Base-by-base conservation (phyloP, 805 yeast species). In the Debaryomyces castellii region DNA sequence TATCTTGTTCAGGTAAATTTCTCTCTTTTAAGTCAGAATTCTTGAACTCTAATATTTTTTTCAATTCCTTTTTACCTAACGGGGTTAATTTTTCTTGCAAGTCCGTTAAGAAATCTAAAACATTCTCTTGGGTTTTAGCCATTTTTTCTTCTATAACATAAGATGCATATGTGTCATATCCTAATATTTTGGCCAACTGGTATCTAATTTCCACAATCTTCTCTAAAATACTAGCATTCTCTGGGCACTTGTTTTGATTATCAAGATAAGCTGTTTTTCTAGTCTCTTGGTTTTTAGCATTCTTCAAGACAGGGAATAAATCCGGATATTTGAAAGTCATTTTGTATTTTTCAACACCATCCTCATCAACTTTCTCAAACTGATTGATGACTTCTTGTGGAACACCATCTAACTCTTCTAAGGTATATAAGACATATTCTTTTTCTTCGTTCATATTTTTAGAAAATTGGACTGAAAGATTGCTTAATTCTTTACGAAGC, bases 261-360 rank as follows among this genome's bases (percentile, higher is more conserved):
- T 84, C 89, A 38, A 78, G 56, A 53, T 74, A 84, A 1, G 89
- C 89, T 10, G 63, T 58, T 57, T 79, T 82, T 67, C 96, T 79
- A 2, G 94, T 86, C 17, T 76, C 77, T 36, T 82, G 75, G 51
- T 66, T 67, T 45, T 74, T 71, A 36, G 95, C 91, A 62, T 82
- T 82, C 60, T 86, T 85, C 63, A 87, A 64, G n/a, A 85, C 85
- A 1, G 95, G 95, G 50, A 84, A 69, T 40, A 85, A 63, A 59
- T 88, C 96, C 1, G 96, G 94, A 57, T 85, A 86, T 63, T 89
- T 87, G 70, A 80, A 87, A 2, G 94, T 85, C 73, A 89, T 85
- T 58, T 84, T 84, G 32, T 47, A 51, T 43, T 67, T 63, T 14
- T 63, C 66, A 14, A 66, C 73, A 18, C 71, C 79, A 17, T 69